phyloP scores from a whole-genome alignment of 768 basidiomycete species.

The Tremella fuciformis region DNA sequence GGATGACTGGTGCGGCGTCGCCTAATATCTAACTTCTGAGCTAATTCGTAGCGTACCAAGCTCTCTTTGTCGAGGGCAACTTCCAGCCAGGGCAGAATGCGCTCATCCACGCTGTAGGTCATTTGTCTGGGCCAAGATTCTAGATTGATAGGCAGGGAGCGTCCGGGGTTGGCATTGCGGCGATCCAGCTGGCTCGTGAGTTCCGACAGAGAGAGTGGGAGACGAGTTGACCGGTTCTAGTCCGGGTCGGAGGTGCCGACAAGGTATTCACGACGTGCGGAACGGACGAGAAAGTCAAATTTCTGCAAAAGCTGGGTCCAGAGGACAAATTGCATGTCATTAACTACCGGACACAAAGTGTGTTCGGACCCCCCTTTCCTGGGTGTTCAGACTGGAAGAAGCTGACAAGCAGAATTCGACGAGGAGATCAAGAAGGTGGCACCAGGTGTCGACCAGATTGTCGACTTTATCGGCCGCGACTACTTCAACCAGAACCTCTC shows the following conservation, averaged over 20 bases:
- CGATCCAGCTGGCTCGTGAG: slow-evolving; percentile 76
- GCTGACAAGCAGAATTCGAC: slow-evolving; percentile 61
- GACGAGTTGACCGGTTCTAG: slow-evolving; percentile 5
- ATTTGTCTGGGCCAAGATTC: neutral
- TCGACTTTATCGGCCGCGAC: slow-evolving; percentile 63
- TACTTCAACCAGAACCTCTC: slow-evolving; percentile 48
- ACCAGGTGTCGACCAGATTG: slow-evolving; percentile 74
- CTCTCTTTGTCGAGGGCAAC: slow-evolving; percentile 65
- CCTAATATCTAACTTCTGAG: neutral
- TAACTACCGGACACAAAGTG: slow-evolving; percentile 69
- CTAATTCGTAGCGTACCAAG: slow-evolving; percentile 59
- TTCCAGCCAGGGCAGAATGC: slow-evolving; percentile 70
- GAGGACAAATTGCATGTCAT: slow-evolving; percentile 58
- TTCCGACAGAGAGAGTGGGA: too few relatives aligned
- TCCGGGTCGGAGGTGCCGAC: slow-evolving; percentile 34
- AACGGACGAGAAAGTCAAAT: slow-evolving; percentile 74
- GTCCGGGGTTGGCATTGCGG: slow-evolving; percentile 83
- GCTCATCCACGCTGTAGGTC: slow-evolving; percentile 72
- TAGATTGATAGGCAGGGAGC: slow-evolving; percentile 55
- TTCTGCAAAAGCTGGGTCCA: slow-evolving; percentile 54
- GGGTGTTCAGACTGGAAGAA: neutral
- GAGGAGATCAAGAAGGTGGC: slow-evolving; percentile 64
- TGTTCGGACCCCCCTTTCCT: slow-evolving; percentile 5
- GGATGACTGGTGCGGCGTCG: slow-evolving; percentile 68
- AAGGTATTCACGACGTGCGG: slow-evolving; percentile 83